Evolutionary conservation across 2,329 filamentous ascomycete genomes (phyloP), one percentile per base, ranked within the genome.

Genomic region (Zymoseptoria ardabiliae): DNA sequence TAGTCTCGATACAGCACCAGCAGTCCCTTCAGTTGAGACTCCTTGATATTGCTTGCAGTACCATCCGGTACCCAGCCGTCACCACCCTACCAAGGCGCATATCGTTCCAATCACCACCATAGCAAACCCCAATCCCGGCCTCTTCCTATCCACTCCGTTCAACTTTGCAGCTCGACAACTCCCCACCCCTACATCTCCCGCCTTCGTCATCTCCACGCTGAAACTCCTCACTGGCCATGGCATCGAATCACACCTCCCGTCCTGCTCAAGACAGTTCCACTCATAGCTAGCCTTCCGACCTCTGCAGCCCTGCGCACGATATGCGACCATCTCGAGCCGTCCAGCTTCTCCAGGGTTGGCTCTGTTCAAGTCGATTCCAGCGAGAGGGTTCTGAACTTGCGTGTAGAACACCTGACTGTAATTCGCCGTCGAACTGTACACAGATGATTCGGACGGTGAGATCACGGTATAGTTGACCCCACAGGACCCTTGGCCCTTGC

Each of bases 391-490:
- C 25, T 25, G 17, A 2, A 59, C 54, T 30, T 62, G 60, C 17
- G 60, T 62, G 19, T 62, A 62, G 1, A 54, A 54, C 2, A 62
- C 21, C 13, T 56, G 55, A 17, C 52, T 55, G 19, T 59, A 62
- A 23, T 59, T 56, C 25, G 35, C 30, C 11, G 41, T 48, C n/a
- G n/a, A 22, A 17, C 50, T 21, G 20, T 25, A 25, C 8, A 25
- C 28, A 22, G n/a, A 19, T 5, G 22, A 25, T 11, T 13, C 22
- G 22, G n/a, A 53, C 2, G 23, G 50, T 20, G 48, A 53, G 28
- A 60, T 58, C 30, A 62, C 53, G 11, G 60, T 62, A 35, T 62
- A 62, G 20, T 62, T 62, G 3, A 62, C 58, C 17, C 60, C 60
- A 19, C 60, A 62, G 22, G 53, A 35, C 7, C 51, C 51, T 22